Percentiles rank a stretch among this genome's conserved stretches.
Evolutionary conservation across 192 early-diverging fungal species (phyloP).

Genomic region (Backusella tarrabulga): DNA sequence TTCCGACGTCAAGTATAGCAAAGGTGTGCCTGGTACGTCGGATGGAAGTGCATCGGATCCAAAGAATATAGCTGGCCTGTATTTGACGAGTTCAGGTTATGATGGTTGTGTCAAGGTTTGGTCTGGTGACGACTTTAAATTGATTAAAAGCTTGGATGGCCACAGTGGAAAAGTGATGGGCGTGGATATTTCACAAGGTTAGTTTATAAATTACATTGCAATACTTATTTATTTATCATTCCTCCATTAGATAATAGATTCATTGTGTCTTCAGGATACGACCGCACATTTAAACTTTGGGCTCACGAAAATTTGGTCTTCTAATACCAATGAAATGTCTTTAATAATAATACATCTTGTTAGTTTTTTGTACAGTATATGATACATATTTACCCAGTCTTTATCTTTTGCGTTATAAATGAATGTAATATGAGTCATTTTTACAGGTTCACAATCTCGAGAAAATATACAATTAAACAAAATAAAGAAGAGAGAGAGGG

Average conservation of each 20-base stretch:
- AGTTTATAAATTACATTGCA: background rate
- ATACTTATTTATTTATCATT: background rate
- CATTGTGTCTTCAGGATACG: constrained; percentile 85
- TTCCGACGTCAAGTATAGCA: constrained; percentile 74
- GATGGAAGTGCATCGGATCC: constrained; percentile 28
- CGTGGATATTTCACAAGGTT: constrained; percentile 69
- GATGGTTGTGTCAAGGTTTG: constrained; percentile 93
- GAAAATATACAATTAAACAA: too few relatives aligned
- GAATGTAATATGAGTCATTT: too few relatives aligned
- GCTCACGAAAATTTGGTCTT: constrained; percentile 46
- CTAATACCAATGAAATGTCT: background rate
- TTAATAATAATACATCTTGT: background rate
- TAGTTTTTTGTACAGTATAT: background rate
- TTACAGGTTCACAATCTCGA: too few relatives aligned
- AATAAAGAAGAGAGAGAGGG: too few relatives aligned
- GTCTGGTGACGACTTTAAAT: constrained; percentile 92
- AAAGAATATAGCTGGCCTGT: constrained; percentile 62
- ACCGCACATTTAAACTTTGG: constrained; percentile 96
- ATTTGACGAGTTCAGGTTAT: constrained; percentile 78
- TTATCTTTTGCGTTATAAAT: background rate
- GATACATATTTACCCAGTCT: background rate
- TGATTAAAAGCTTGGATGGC: constrained; percentile 83
- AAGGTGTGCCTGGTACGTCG: constrained; percentile 33
- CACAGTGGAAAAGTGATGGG: constrained; percentile 90
- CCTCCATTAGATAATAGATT: constrained; percentile 64